Percentiles rank a stretch among this genome's conserved stretches.
Evolutionary conservation across 2,329 filamentous ascomycete species (phyloP).

Genomic region (Ophiosphaerella korrae): DNA sequence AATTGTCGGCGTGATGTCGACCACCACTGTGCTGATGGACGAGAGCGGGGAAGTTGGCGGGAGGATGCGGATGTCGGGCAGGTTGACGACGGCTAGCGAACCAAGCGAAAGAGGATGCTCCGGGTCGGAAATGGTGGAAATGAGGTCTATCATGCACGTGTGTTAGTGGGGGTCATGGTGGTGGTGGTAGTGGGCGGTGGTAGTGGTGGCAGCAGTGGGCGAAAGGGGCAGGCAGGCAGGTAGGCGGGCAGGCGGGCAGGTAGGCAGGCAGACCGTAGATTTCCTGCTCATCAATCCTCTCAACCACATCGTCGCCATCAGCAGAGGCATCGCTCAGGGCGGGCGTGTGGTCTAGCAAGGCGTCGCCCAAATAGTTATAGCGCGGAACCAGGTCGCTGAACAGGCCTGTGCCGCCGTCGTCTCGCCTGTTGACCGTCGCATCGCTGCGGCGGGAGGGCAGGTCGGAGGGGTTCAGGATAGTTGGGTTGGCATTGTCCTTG

Average conservation of each 20-base stretch:
- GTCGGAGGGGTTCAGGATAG: conserved; percentile 85
- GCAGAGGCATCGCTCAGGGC: conserved; percentile 51
- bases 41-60: conserved; percentile 67
- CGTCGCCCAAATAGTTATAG: conserved; percentile 56
- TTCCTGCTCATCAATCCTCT: conserved; percentile 95
- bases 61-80: conserved; percentile 86
- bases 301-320: conserved; percentile 67
- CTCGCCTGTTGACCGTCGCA: conserved; percentile 46
- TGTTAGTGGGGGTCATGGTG: conserved; percentile 22
- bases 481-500: conserved; percentile 84
- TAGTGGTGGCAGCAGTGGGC: no score
- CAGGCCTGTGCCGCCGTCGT: conserved; percentile 57
- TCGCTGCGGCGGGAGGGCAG: conserved; percentile 76
- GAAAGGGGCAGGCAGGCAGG: not conserved
- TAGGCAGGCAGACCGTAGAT: conserved; percentile 72
- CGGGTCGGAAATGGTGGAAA: conserved; percentile 92
- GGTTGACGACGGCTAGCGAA: conserved; percentile 90
- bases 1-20: conserved; percentile 94
- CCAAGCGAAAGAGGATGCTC: conserved; percentile 95
- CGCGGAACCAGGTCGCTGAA: conserved; percentile 60
- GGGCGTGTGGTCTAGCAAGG: conserved; percentile 47
- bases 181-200: no score
- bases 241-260: conserved; percentile 7
- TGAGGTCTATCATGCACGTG: conserved; percentile 69
- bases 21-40: conserved; percentile 74